Base-by-base conservation (phyloP, 371 early-diverging fungal genomes). In the Mortierella sp. region DNA sequence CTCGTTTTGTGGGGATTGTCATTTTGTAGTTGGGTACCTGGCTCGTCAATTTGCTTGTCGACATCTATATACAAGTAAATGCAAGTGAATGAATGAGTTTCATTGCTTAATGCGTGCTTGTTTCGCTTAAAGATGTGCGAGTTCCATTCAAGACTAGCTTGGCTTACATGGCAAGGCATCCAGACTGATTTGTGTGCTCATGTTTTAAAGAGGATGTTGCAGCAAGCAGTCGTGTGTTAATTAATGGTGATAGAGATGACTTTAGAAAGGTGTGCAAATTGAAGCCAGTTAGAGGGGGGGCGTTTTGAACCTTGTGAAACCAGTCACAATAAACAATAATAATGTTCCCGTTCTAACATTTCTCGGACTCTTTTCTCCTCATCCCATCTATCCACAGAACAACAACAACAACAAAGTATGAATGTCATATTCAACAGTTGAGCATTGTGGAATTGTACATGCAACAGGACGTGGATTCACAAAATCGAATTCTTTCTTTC, bases 141-240 rank as follows among this genome's bases (percentile, higher is more conserved):
- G 11, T 16, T 22, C 33, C 33, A n/a, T 58, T 43, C 45, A 43
- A 13, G 15, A 43, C 16, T 43, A 43, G 33, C 28, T 28, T 28
- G 28, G 28, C 76, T 67, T 83, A 83, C 84, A 83, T 63, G 83
- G 83, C 47, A 84, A 70, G 22, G 85, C 84, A 58, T 83, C 84
- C 15, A 75, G 60, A 38, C 57, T 67, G 50, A 63, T 32, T 67
- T 66, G 67, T 63, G 71, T 40, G 38, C 57, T 70, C 74, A 69
- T 70, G 41, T 43, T 47, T 22, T 24, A 24, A 55, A 13, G 10
- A 7, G 10, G 22, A 59, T 38, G 33, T 0, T 55, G 36, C 6
- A 5, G 36, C 36, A 36, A 36, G 28, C 36, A 36, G 36, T 36
- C 7, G 36, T 36, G 36, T 36, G 7, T 36, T 36, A 36, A 36